These are phyloP conservation scores for Tulasnella sp. DNA, from an alignment of 768 basidiomycete species.

Conservation along the genomic window DNA sequence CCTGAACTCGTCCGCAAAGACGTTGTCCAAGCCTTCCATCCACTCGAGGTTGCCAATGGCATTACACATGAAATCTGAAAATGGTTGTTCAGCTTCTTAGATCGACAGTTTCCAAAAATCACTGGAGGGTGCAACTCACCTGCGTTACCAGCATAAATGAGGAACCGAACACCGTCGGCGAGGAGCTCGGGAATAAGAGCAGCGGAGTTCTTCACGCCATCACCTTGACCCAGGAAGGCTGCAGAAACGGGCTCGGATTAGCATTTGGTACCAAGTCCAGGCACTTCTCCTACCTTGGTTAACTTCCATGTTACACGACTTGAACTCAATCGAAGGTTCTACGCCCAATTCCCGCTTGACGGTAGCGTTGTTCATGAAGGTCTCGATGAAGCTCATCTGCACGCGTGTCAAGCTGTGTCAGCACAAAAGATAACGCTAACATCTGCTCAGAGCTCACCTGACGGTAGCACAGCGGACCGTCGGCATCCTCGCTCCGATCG, in stretches of 20 bases:
- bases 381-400: slow-evolving; percentile 81
- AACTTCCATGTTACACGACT: slow-evolving; percentile 47
- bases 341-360: slow-evolving; percentile 77
- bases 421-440: slow-evolving; percentile 30
- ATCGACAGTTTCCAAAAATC: background rate
- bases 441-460: background rate
- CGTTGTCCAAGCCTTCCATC: slow-evolving; percentile 54
- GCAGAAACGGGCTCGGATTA: slow-evolving; percentile 4
- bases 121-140: slow-evolving; percentile 14
- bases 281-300: slow-evolving; percentile 46
- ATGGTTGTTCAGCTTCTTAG: slow-evolving; percentile 22
- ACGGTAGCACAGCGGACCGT: slow-evolving; percentile 46
- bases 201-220: slow-evolving; percentile 78
- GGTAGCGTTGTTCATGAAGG: slow-evolving; percentile 71
- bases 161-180: slow-evolving; percentile 68
- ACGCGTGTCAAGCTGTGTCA: slow-evolving; percentile 5
- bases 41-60: slow-evolving; percentile 74
- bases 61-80: slow-evolving; percentile 80
- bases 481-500: slow-evolving; percentile 55
- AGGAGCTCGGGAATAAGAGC: slow-evolving; percentile 70
- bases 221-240: slow-evolving; percentile 55
- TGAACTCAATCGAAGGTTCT: slow-evolving; percentile 49
- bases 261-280: background rate
- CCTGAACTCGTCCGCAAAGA: slow-evolving; percentile 35
- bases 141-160: slow-evolving; percentile 81